Evolutionary conservation across 2,329 filamentous ascomycete species (phyloP), one percentile per base, ranked within the genome.

Genomic region (Verticillium tricorpus): DNA sequence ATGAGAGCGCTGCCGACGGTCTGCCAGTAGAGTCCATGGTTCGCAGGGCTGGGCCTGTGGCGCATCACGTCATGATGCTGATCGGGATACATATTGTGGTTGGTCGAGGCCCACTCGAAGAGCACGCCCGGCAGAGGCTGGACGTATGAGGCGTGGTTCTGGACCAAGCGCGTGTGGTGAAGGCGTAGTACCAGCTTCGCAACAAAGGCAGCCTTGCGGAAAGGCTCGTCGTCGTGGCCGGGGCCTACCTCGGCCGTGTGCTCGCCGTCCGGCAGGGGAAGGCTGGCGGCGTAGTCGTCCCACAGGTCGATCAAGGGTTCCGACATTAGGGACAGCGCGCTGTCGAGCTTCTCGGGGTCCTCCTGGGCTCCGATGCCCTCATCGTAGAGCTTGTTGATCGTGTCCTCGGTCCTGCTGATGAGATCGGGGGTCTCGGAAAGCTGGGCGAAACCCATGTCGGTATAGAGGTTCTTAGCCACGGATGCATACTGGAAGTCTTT

Each of bases 21-120:
- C 70, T 93, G 91, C 94, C 94, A 98, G 76, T 92, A 98, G 39
- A 90, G 80, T 31, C 82, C 79, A 69, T 95, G 91, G 54, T 87
- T 86, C 2, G 92, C 89, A 25, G 93, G 91, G 63, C 90, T 90
- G 1, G 91, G 90, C 56, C 82, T 82, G 67, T 87, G 77, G 32
- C 82, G 80, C 64, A 85, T 78, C 28, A 97, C 82, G 4, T 87
- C 80, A 40, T 86, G 80, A 28, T 90, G 78, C 69, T 93, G 89
- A 59, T 86, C 82, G 2, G 83, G 82, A 68, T 90, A 90, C 31
- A 89, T 83, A 65, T 90, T 87, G 71, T 97, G 92, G 69, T 91
- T 85, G 17, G 82, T 81, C 60, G 91, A 84, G 66, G 96, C 81
- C 94, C 94, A 98, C 68, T 91, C 85, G 64, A 97, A 87, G 15